Evolutionary conservation across 78 protist species (phyloP), one percentile per base, ranked within the genome.

Genomic region (Cavenderia fasciculata): DNA sequence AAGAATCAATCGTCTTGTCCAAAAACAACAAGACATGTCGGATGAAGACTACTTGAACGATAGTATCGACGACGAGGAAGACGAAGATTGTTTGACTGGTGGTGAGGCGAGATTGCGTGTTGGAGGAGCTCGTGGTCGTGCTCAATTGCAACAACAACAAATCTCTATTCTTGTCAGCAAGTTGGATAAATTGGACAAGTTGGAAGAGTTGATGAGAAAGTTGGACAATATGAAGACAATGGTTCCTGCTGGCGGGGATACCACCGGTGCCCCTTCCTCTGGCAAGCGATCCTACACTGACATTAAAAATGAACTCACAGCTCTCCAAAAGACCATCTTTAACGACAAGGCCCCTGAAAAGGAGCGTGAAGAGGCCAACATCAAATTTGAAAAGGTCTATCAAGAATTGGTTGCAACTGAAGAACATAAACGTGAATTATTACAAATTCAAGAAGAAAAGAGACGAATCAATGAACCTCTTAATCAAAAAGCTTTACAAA

Each of bases 311-410:
- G 95, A 92, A 41, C 34, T 92, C 78, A 47, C 59, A 12, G 63
- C 36, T 18, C 43, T 75, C 23, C 87, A 85, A 68, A 38, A 54
- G n/a, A 74, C 61, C 8, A 92, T 92, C 10, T 47, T 84, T 61
- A 57, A 78, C 70, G 84, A 72, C 4, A 57, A 40, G 16, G 21
- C 34, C 14, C 23, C 72, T 14, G 92, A 70, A 0, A 86, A 72
- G 63, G 76, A 74, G 23, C 36, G 86, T 43, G 70, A 87, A n/a
- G 95, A 92, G 2, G 95, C 95, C 21, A 92, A 92, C 82, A 75
- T 92, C 51, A 51, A 40, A 31, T 92, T 75, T 49, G 95, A 92
- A 62, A 92, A 82, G n/a, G 38, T 92, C 18, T 73, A 33, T 31
- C 82, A 77, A 52, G 95, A 92, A 16, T 33, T 92, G 12, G 31